phyloP scores from a whole-genome alignment of 2,329 filamentous ascomycete genomes.

The Verticillium nubilum region DNA sequence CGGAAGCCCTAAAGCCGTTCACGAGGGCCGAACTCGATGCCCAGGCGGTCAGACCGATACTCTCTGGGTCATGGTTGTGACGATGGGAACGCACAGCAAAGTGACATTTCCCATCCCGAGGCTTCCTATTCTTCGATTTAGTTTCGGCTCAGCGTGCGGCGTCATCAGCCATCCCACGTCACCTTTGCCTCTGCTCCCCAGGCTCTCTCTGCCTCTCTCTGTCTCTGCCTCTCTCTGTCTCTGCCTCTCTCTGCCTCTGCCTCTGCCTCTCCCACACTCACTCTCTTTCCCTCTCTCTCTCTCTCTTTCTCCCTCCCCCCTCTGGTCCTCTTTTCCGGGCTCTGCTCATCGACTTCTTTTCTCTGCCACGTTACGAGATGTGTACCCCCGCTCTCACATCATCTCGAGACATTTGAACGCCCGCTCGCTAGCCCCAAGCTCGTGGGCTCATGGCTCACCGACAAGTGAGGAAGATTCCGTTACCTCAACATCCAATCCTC shows the following conservation, averaged over 20 bases:
- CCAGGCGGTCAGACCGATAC: background rate
- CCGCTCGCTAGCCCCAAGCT: background rate
- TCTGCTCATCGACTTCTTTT: background rate
- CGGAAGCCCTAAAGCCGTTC: background rate
- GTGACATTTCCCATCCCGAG: background rate
- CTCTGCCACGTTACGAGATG: background rate
- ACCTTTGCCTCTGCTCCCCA: background rate
- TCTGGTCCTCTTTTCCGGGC: background rate
- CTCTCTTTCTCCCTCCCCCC: background rate
- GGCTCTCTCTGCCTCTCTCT: background rate
- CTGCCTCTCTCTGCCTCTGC: background rate
- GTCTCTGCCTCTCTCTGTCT: background rate
- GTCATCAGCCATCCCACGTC: background rate
- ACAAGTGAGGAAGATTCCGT: background rate
- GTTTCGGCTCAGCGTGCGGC: background rate
- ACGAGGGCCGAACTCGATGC: background rate
- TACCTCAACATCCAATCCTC: background rate
- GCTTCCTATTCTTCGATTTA: background rate
- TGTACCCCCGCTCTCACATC: background rate
- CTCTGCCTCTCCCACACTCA: background rate
- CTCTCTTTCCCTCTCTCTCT: background rate
- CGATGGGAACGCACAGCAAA: background rate
- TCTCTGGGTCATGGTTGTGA: background rate
- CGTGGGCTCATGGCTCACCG: background rate
- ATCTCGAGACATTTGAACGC: background rate